These are phyloP conservation scores for Dryas drummondii DNA, from an alignment of 306 rosid genomes.

Conservation along the genomic window DNA sequence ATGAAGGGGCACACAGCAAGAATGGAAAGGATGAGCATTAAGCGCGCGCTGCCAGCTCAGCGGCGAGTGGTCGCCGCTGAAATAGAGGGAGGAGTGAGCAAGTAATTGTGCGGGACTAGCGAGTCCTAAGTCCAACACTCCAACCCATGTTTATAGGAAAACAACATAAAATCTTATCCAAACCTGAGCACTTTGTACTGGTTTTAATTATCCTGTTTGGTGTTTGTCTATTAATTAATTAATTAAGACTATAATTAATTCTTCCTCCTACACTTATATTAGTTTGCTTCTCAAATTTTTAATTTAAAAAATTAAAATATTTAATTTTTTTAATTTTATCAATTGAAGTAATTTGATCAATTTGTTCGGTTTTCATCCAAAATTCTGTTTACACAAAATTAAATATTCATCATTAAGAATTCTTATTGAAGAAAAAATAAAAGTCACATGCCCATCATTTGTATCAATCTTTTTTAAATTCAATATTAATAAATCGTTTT, in stretches of 20 bases:
- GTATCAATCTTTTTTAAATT: too few relatives aligned
- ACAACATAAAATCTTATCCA: slow-evolving; percentile 19
- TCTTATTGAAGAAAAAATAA: too few relatives aligned
- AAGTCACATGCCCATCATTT: fast-evolving
- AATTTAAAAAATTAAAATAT: too few relatives aligned
- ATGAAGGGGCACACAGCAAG: slow-evolving; percentile 32
- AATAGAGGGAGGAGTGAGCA: background rate
- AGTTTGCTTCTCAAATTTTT: too few relatives aligned
- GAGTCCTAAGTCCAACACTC: slow-evolving; percentile 9
- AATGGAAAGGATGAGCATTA: slow-evolving; percentile 9
- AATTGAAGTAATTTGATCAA: too few relatives aligned
- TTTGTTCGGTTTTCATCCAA: too few relatives aligned
- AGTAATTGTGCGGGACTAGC: background rate
- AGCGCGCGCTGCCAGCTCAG: slow-evolving; percentile 30
- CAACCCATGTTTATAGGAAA: slow-evolving; percentile 5
- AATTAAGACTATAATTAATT: background rate
- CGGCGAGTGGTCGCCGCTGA: slow-evolving; percentile 32
- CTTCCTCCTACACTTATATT: too few relatives aligned
- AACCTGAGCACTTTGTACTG: background rate
- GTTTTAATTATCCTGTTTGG: background rate
- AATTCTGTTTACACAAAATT: too few relatives aligned
- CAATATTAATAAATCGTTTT: too few relatives aligned
- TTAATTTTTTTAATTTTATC: too few relatives aligned
- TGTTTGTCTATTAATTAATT: background rate
- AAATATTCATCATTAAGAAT: too few relatives aligned